Conservation (phyloP, 1,284 basidiomycete species). For the Microbotryomycetes sp. region DNA sequence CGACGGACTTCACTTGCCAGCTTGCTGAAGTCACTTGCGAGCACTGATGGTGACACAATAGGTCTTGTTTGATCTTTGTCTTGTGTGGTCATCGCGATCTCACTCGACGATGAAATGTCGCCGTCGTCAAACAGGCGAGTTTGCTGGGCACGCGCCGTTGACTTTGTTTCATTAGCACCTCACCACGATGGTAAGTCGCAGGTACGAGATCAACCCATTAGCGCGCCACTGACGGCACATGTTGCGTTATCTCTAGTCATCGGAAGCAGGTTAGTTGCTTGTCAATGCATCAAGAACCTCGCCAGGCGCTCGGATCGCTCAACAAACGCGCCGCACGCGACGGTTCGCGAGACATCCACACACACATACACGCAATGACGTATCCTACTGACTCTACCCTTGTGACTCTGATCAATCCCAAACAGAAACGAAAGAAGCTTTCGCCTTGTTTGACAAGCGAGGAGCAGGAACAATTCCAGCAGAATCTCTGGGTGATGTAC, state of each 20-base stretch:
- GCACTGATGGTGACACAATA: constrained; percentile 38
- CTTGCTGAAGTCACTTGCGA: constrained; percentile 78
- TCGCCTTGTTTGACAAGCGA: constrained; percentile 83
- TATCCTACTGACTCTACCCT: background rate
- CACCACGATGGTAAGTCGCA: background rate
- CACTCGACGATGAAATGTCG: background rate
- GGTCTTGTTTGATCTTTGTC: constrained; percentile 1
- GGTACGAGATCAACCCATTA: too few species aligned
- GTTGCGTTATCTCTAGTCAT: background rate
- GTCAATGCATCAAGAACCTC: constrained; percentile 1
- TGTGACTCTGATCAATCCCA: background rate
- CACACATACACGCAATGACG: background rate
- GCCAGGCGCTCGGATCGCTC: background rate
- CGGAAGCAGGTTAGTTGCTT: background rate
- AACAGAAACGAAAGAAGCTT: constrained; percentile 32
- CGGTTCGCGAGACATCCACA: background rate
- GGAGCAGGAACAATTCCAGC: constrained; percentile 83
- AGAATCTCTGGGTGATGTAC: constrained; percentile 86
- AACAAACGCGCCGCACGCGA: background rate
- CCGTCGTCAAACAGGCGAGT: background rate
- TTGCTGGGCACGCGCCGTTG: too few species aligned
- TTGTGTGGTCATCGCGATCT: background rate
- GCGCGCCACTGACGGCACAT: background rate
- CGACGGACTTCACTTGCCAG: constrained; percentile 83
- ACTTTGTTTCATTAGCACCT: too few species aligned